Percentiles rank a stretch among this genome's conserved stretches.
Conservation (phyloP, 2,329 filamentous ascomycete genomes). For the Monosporascus sp. region DNA sequence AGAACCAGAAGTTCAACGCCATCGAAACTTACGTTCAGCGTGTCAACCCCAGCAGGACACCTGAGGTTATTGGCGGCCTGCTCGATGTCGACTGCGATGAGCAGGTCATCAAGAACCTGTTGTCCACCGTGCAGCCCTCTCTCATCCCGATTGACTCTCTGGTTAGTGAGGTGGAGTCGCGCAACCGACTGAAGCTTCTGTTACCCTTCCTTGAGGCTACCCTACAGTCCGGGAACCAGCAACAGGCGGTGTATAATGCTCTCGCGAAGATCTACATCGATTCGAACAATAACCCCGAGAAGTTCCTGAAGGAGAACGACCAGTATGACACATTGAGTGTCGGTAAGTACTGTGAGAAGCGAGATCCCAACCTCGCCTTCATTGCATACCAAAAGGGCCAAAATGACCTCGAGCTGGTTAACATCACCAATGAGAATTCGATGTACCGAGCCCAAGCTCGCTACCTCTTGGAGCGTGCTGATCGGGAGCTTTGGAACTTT, state of each 20-base stretch:
- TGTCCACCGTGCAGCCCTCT: slow-evolving; percentile 76
- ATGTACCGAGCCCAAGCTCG: slow-evolving; percentile 99
- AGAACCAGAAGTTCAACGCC: slow-evolving; percentile 98
- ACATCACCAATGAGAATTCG: slow-evolving; percentile 98
- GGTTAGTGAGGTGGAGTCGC: slow-evolving; percentile 87
- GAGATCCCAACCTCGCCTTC: slow-evolving; percentile 90
- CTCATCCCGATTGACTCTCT: slow-evolving; percentile 92
- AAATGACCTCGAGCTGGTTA: slow-evolving; percentile 94
- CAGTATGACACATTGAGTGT: slow-evolving; percentile 89
- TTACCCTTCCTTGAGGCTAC: slow-evolving; percentile 94
- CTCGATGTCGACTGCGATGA: slow-evolving; percentile 98
- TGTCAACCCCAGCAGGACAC: slow-evolving; percentile 87
- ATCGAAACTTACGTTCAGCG: slow-evolving; percentile 98
- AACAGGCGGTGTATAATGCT: slow-evolving; percentile 95
- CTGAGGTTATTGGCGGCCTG: slow-evolving; percentile 86
- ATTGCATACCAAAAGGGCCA: slow-evolving; percentile 96
- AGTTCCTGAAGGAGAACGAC: slow-evolving; percentile 95
- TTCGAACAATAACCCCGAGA: slow-evolving; percentile 95
- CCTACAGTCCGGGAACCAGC: slow-evolving; percentile 82
- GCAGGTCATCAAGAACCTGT: slow-evolving; percentile 86
- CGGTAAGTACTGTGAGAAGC: slow-evolving; percentile 98
- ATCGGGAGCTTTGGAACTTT: slow-evolving; percentile 88
- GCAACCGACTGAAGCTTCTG: slow-evolving; percentile 92
- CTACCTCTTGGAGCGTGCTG: slow-evolving; percentile 86
- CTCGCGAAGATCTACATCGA: slow-evolving; percentile 99